Base-by-base conservation (phyloP, 495 filamentous ascomycete genomes). In the Penicillium atrosanguineum region DNA sequence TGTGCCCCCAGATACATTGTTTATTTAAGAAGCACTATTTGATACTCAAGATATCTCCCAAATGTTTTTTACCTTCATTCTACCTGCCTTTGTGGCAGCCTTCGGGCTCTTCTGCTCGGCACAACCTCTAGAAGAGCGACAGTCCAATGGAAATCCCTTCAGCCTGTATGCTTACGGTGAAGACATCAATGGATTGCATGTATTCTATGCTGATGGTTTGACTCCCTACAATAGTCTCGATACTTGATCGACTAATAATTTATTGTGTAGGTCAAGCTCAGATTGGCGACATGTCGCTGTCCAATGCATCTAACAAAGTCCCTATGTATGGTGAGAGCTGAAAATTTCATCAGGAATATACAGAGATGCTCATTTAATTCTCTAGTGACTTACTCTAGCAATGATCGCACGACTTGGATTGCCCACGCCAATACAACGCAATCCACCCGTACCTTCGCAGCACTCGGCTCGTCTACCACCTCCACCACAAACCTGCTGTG, bases 121-220 rank as follows among this genome's bases (percentile, higher is more conserved):
- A 18, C 4, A 43, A 7, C 48, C 48, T 18, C 7, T 46, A 7
- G 40, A 38, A 38, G 15, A 26, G 14, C 26, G 40, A 18, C 40
- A 44, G 40, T 6, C 6, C n/a, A 11, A 6, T 31, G 23, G 19
- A 2, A 29, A 21, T 3, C 49, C 48, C 0, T 75, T 72, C 56
- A 42, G 9, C 18, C 61, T 75, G 6, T 73, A 69, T 31, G 69
- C 67, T 12, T 73, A 75, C 34, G 69, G 67, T 7, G 60, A 60
- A 6, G 59, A 59, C 16, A 68, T 73, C 44, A 61, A 57, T 11
- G 70, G 71, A 4, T 59, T 71, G 21, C 61, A 60, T 8, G 37
- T 75, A 23, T 69, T 68, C 46, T 70, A 70, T 21, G 59, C 63
- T 28, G 69, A 72, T 12, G 63, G 71, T 68, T 55, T 29, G 60